Evolutionary conservation across 2,329 filamentous ascomycete genomes (phyloP).

Genomic region (Phyllosticta capitalensis): DNA sequence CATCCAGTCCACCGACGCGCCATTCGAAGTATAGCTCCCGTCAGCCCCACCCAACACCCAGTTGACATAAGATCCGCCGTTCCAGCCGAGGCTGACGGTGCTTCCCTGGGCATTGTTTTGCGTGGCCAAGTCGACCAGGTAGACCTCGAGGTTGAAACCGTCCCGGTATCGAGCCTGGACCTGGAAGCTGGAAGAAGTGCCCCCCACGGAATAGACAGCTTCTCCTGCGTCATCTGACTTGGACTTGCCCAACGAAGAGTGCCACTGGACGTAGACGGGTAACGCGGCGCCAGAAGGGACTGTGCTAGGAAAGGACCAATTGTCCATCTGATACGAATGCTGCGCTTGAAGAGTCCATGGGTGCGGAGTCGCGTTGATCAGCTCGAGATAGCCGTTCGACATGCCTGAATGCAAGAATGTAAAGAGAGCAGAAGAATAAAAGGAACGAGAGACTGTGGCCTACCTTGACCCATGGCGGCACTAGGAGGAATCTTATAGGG

Average conservation of each 20-base stretch:
- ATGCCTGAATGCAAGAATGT: conserved; percentile 2
- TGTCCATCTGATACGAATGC: conserved; percentile 30
- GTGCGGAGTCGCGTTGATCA: conserved; percentile 33
- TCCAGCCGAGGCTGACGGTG: conserved; percentile 25
- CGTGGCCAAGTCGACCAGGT: conserved; percentile 20
- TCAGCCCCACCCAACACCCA: conserved; percentile 30
- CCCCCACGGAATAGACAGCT: conserved; percentile 24
- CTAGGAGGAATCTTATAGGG: not conserved
- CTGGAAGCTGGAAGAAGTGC: conserved; percentile 22
- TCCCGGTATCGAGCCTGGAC: conserved; percentile 21
- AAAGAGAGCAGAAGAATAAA: not conserved
- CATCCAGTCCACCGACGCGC: conserved; percentile 31
- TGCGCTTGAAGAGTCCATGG: conserved; percentile 24
- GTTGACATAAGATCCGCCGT: conserved; percentile 26
- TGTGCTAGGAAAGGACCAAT: conserved; percentile 26
- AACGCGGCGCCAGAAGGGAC: conserved; percentile 22
- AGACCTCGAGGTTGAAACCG: conserved; percentile 21
- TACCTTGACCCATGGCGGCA: conserved; percentile 9
- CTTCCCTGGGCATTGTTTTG: conserved; percentile 25
- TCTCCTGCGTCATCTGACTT: conserved; percentile 25
- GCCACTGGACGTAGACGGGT: conserved; percentile 25
- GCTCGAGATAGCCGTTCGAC: conserved; percentile 25
- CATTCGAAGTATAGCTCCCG: conserved; percentile 28
- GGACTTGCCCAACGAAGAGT: conserved; percentile 18
- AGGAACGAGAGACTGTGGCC: not conserved